phyloP scores from a whole-genome alignment of 2,329 filamentous ascomycete genomes.

The Phialophora macrospora region DNA sequence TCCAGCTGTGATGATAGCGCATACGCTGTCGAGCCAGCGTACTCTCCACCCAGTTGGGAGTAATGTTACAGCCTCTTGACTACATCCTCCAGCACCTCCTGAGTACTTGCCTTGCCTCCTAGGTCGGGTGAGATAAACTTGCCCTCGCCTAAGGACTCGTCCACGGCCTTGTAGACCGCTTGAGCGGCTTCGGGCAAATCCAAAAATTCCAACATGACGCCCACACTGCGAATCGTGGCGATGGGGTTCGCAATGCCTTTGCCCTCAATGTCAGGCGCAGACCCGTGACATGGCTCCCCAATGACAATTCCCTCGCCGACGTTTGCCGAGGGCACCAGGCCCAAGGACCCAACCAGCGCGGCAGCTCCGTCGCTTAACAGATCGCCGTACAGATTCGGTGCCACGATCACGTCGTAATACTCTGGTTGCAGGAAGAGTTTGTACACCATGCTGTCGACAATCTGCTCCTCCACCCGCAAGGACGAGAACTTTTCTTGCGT shows the following conservation, averaged over 20 bases:
- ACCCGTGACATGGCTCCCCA: conserved; percentile 96
- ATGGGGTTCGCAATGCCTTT: conserved; percentile 94
- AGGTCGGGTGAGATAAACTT: conserved; percentile 85
- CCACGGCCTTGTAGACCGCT: conserved; percentile 87
- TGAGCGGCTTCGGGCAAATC: conserved; percentile 84
- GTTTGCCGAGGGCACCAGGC: conserved; percentile 92
- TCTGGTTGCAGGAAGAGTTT: conserved; percentile 97
- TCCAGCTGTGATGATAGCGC: no score
- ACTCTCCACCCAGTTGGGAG: neutral
- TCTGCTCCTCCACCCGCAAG: conserved; percentile 88
- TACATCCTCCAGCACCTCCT: conserved; percentile 86
- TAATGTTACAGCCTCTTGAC: conserved; percentile 72
- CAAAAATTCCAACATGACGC: conserved; percentile 95
- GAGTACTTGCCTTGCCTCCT: conserved; percentile 82
- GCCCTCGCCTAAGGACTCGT: conserved; percentile 84
- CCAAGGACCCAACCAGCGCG: conserved; percentile 87
- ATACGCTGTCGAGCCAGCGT: neutral
- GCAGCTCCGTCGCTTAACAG: conserved; percentile 95
- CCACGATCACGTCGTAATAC: conserved; percentile 96
- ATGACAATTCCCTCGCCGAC: conserved; percentile 94
- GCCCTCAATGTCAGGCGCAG: conserved; percentile 93
- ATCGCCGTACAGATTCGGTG: conserved; percentile 96
- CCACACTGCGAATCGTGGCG: conserved; percentile 87
- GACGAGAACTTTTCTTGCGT: conserved; percentile 65
- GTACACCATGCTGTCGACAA: conserved; percentile 99